These are phyloP conservation scores for Aspergillus calidoustus DNA, from an alignment of 2,329 filamentous ascomycete genomes.

Conservation along the genomic window DNA sequence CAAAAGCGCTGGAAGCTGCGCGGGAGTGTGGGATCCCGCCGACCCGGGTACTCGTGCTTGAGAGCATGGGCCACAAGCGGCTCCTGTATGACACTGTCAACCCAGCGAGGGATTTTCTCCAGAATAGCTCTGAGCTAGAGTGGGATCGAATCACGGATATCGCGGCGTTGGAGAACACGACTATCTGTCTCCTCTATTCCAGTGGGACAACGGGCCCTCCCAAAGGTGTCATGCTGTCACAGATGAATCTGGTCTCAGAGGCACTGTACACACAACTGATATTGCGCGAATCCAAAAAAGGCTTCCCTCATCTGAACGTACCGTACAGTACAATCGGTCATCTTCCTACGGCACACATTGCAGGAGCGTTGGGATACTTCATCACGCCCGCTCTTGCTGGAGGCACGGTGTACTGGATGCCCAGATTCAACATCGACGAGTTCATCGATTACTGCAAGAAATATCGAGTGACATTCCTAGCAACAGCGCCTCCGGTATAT, in stretches of 20 bases:
- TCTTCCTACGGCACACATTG: constrained; percentile 54
- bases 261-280: constrained; percentile 25
- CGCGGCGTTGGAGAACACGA: constrained; percentile 50
- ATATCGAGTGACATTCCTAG: constrained; percentile 59
- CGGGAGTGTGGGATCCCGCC: constrained; percentile 53
- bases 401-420: constrained; percentile 65
- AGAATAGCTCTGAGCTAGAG: constrained; percentile 42
- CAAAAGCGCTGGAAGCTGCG: constrained; percentile 54
- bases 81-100: constrained; percentile 25
- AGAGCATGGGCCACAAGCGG: constrained; percentile 45
- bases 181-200: constrained; percentile 53
- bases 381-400: constrained; percentile 53
- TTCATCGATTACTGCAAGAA: constrained; percentile 60
- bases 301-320: constrained; percentile 32
- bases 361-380: constrained; percentile 53
- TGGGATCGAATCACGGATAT: constrained; percentile 62
- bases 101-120: constrained; percentile 14
- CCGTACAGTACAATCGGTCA: constrained; percentile 50
- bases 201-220: constrained; percentile 55
- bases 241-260: constrained; percentile 51
- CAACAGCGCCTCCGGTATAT: constrained; percentile 66
- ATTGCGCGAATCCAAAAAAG: constrained; percentile 30
- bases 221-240: constrained; percentile 52
- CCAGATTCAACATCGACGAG: constrained; percentile 59
- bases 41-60: constrained; percentile 57